Base-by-base conservation (phyloP, 441 rosid genomes). In the Daphne laureola region DNA sequence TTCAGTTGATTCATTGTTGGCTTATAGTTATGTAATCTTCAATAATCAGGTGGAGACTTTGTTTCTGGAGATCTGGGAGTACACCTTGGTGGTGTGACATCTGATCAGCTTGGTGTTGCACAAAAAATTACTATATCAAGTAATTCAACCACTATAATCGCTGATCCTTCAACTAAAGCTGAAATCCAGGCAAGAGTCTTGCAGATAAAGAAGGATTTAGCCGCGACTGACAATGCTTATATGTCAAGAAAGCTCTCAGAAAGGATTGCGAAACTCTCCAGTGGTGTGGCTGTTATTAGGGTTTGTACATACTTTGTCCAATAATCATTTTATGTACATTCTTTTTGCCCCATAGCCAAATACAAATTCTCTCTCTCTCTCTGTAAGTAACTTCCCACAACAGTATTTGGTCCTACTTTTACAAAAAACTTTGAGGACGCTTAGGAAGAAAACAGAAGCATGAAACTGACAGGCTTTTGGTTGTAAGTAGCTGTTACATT, bases 201-300 rank as follows among this genome's bases (percentile, higher is more conserved):
- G 65, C 93, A 86, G 81, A 84, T 86, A 67, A 91, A 88, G 74
- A 86, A 81, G 83, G 93, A 88, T 70, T 74, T 88, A 63, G 76
- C 84, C 51, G 93, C 76, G 78, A 82, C 81, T 23, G 90, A 77
- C 63, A 84, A 66, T 46, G 61, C 79, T 51, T 69, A 71, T 73
- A 27, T 80, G 55, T 73, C 87, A 15, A 70, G 73, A 66, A 88
- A 79, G 78, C 84, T 86, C 48, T 63, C 86, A 31, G 96, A 85
- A 70, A 79, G 98, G 68, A 82, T 86, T 47, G 98, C 96, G 62
- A 83, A 83, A 59, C 86, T 88, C 67, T 75, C 75, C 9, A 87
- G 98, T 61, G 90, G 86, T 27, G 87, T 91, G 51, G 85, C 93
- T 62, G 73, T 88, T 21, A 88, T 86, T 42, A 88, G 82, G 98